A percentile compares a stretch with the other conserved stretches of the same genome.
Evolutionary conservation across 805 yeast genomes (phyloP).

Genomic region (Myxozyma nipponensis): DNA sequence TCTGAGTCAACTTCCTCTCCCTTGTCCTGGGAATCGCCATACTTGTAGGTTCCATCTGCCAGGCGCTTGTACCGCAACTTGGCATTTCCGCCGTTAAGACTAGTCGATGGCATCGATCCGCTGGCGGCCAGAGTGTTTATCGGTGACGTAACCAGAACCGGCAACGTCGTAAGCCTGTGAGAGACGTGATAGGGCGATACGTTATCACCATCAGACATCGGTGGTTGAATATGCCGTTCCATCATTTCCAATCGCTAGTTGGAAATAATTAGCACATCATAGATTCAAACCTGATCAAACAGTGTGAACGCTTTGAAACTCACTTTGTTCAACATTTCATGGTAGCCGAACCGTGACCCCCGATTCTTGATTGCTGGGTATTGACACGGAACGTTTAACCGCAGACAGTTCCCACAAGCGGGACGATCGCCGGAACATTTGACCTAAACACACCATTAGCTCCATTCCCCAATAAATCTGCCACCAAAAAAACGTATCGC

Average conservation of each 20-base stretch:
- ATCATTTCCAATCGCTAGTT: slow-evolving; percentile 27
- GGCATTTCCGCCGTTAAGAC: not conserved
- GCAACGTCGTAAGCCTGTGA: slow-evolving; percentile 14
- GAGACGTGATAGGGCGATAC: slow-evolving; percentile 21
- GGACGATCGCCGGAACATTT: slow-evolving; percentile 40
- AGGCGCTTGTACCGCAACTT: slow-evolving; percentile 15
- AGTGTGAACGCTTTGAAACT: too few relatives aligned
- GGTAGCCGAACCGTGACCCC: slow-evolving; percentile 39
- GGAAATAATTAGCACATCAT: not conserved
- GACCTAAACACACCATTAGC: slow-evolving; percentile 22
- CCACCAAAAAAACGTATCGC: not conserved
- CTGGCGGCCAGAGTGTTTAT: slow-evolving; percentile 1
- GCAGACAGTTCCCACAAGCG: slow-evolving; percentile 38
- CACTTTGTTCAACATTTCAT: slow-evolving; percentile 33
- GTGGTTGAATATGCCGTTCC: slow-evolving; percentile 29
- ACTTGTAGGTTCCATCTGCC: slow-evolving; percentile 22
- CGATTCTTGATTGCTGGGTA: slow-evolving; percentile 38
- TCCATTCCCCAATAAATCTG: not conserved
- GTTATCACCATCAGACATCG: slow-evolving; percentile 14
- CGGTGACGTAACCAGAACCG: slow-evolving; percentile 1
- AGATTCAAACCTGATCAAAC: not conserved
- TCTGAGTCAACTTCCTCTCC: slow-evolving; percentile 15
- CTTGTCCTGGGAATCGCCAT: slow-evolving; percentile 1
- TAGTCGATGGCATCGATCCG: not conserved
- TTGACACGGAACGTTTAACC: slow-evolving; percentile 36